Evolutionary conservation across 2,329 filamentous ascomycete genomes (phyloP).

Genomic region (Bipolaris gigantea): DNA sequence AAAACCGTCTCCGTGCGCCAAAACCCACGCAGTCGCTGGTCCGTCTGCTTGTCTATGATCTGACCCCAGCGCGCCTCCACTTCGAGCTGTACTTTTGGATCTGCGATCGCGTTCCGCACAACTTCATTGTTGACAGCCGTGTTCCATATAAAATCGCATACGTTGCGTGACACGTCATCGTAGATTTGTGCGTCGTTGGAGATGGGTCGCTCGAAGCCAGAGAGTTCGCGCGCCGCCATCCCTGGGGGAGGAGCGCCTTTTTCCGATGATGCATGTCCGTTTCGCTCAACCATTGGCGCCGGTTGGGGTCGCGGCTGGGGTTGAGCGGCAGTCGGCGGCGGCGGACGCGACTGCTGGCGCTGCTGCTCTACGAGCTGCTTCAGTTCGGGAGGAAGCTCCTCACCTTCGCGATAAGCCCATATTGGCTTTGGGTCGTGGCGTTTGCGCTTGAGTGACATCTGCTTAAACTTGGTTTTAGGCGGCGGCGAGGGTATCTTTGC

Average conservation of each 20-base stretch:
- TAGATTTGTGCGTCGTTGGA: constrained; percentile 66
- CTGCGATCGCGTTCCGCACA: constrained; percentile 53
- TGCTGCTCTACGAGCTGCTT: constrained; percentile 28
- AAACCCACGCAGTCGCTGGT: constrained; percentile 67
- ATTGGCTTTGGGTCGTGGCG: constrained; percentile 43
- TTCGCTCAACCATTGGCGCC: constrained; percentile 20
- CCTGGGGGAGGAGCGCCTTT: constrained; percentile 13
- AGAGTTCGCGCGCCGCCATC: constrained; percentile 18
- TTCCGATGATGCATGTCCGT: constrained; percentile 20
- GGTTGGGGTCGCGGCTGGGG: constrained; percentile 17
- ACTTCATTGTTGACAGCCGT: constrained; percentile 70
- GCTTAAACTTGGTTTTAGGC: constrained; percentile 26
- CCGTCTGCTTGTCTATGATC: constrained; percentile 69
- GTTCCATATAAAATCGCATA: constrained; percentile 81
- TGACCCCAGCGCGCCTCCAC: constrained; percentile 93
- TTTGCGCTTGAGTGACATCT: constrained; percentile 40
- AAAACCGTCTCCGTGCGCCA: constrained; percentile 62
- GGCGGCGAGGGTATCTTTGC: constrained; percentile 34
- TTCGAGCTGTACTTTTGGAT: constrained; percentile 73
- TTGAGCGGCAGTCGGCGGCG: constrained; percentile 18
- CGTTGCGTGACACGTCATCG: constrained; percentile 71
- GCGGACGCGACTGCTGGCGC: constrained; percentile 28
- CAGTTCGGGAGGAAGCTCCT: constrained; percentile 30
- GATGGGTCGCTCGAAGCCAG: constrained; percentile 61
- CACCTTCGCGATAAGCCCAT: constrained; percentile 40